A percentile compares a stretch with the other conserved stretches of the same genome.
Evolutionary conservation across 805 yeast genomes (phyloP).

Genomic region (Candida andamanensis): DNA sequence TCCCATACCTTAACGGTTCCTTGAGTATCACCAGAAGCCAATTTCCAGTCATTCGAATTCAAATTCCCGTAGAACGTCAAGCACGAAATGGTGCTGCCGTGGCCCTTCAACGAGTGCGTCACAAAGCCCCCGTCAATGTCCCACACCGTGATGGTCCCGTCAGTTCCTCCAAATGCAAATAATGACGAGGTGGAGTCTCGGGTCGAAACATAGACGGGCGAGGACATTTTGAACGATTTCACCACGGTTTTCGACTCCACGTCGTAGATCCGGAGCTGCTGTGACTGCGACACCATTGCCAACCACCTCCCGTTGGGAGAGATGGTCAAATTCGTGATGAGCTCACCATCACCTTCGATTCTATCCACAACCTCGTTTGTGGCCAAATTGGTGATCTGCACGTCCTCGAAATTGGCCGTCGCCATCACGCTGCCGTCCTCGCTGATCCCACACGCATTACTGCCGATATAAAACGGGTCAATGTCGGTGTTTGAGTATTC

Average conservation of each 20-base stretch:
- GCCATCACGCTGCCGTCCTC: conserved; percentile 62
- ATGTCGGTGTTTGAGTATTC: conserved; percentile 46
- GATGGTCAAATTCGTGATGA: conserved; percentile 66
- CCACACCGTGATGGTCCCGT: conserved; percentile 87
- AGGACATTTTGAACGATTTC: conserved; percentile 55
- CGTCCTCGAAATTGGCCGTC: conserved; percentile 74
- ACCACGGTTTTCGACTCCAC: conserved; percentile 34
- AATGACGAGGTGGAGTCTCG: conserved; percentile 79
- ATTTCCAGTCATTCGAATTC: conserved; percentile 64
- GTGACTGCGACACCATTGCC: conserved; percentile 77
- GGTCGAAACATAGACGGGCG: conserved; percentile 78
- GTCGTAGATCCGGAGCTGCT: conserved; percentile 66
- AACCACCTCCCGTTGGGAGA: conserved; percentile 71
- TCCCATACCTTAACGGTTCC: conserved; percentile 56
- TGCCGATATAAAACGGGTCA: conserved; percentile 84
- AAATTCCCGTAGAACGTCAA: conserved; percentile 67
- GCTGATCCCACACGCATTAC: conserved; percentile 67
- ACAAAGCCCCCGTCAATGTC: conserved; percentile 83
- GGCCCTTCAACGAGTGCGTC: conserved; percentile 91
- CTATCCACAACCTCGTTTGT: conserved; percentile 54
- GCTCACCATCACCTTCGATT: conserved; percentile 81
- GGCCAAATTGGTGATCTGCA: conserved; percentile 59
- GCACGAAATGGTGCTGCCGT: conserved; percentile 82
- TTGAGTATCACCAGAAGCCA: conserved; percentile 67
- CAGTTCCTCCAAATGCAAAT: conserved; percentile 92